Evolutionary conservation across 306 rosid species (phyloP).

Genomic region (Vigna hirtella): DNA sequence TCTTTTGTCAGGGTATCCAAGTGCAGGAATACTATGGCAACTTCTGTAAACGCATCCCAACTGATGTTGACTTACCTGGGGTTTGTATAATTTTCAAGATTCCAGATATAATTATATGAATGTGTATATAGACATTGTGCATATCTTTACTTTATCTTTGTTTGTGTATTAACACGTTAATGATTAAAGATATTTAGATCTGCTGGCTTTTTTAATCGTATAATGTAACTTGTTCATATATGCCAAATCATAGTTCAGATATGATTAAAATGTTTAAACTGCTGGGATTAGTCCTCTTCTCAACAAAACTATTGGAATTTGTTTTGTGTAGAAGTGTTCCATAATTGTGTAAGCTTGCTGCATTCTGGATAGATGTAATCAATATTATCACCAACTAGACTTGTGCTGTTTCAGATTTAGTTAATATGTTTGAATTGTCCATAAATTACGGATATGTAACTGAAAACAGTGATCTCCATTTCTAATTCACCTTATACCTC

Average conservation of each 20-base stretch:
- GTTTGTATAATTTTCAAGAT: slow-evolving; percentile 64
- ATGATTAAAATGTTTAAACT: slow-evolving; percentile 21
- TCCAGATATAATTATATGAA: slow-evolving; percentile 23
- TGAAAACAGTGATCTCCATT: not conserved
- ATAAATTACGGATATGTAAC: not conserved
- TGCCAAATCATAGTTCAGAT: slow-evolving; percentile 11
- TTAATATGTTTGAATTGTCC: slow-evolving; percentile 2
- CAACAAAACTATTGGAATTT: not conserved
- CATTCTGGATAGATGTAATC: slow-evolving; percentile 1
- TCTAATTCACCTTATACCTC: not conserved
- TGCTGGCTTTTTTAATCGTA: slow-evolving; percentile 25
- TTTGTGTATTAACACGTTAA: slow-evolving; percentile 20
- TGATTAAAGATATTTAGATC: slow-evolving; percentile 36
- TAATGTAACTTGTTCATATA: not conserved
- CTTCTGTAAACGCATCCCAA: slow-evolving; percentile 94
- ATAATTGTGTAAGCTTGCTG: not conserved
- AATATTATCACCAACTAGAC: slow-evolving; percentile 6
- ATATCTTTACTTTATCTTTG: not conserved
- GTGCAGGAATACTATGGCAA: slow-evolving; percentile 93
- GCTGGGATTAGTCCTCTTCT: slow-evolving; percentile 27
- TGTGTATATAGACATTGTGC: slow-evolving; percentile 21
- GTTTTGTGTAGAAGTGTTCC: not conserved
- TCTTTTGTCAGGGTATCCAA: slow-evolving; percentile 83
- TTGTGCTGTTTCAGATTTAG: not conserved
- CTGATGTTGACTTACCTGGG: slow-evolving; percentile 96